Conservation (phyloP, 2,329 filamentous ascomycete species). For the Penicillium sumatraense region DNA sequence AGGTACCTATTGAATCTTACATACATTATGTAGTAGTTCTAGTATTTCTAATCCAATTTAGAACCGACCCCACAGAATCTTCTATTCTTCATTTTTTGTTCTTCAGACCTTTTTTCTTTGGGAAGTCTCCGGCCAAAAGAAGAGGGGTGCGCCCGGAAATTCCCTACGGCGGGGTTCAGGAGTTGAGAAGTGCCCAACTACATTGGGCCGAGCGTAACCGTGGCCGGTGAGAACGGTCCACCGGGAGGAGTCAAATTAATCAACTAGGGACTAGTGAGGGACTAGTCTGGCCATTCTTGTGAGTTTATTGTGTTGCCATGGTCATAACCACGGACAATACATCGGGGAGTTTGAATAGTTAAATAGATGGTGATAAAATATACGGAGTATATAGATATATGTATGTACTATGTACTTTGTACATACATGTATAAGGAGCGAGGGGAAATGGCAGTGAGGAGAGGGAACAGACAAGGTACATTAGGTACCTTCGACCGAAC, state of each 20-base stretch:
- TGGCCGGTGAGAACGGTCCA: slow-evolving; percentile 17
- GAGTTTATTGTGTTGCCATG: slow-evolving; percentile 5
- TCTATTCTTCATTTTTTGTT: background rate
- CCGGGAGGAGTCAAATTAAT: background rate
- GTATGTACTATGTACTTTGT: no score
- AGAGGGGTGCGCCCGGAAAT: slow-evolving; percentile 16
- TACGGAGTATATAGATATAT: background rate
- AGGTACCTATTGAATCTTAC: background rate
- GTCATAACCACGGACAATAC: background rate
- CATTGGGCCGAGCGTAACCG: slow-evolving; percentile 21
- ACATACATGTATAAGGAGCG: background rate
- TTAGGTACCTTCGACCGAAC: no score
- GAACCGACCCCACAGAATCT: slow-evolving; percentile 2
- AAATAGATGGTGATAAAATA: background rate
- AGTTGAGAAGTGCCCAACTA: slow-evolving; percentile 1
- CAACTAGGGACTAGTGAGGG: background rate
- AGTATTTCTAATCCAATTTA: slow-evolving; percentile 8
- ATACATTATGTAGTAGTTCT: background rate
- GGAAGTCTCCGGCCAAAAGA: background rate
- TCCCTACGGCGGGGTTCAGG: slow-evolving; percentile 22
- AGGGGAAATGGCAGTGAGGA: background rate
- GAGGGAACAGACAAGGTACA: background rate
- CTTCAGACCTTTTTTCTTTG: background rate
- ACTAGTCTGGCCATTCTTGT: background rate
- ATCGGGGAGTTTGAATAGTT: background rate